Conservation (phyloP, 2,329 filamentous ascomycete genomes). For the Leptographium galeiforme region DNA sequence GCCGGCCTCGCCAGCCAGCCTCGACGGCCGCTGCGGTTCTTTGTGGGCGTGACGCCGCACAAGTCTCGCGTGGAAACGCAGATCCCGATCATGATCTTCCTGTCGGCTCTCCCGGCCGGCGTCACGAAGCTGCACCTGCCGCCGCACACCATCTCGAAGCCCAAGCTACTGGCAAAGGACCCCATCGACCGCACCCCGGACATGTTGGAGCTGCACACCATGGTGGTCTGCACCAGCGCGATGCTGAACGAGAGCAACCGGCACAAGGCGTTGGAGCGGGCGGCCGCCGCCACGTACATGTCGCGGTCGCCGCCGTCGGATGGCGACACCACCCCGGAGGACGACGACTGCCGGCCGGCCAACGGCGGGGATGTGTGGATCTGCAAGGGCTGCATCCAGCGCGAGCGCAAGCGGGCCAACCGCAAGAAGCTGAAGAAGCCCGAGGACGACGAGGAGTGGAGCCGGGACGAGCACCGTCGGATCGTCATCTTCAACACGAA, state of each 20-base stretch:
- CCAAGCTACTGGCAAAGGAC: conserved; percentile 73
- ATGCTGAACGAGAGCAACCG: conserved; percentile 61
- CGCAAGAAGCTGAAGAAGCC: conserved; percentile 89
- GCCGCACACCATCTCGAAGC: conserved; percentile 83
- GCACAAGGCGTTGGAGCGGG: conserved; percentile 51
- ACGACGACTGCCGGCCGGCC: conserved; percentile 58
- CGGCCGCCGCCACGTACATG: conserved; percentile 29
- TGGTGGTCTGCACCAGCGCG: conserved; percentile 82
- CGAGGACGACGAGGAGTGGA: conserved; percentile 83
- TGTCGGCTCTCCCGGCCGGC: conserved; percentile 61
- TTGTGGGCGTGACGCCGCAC: conserved; percentile 48
- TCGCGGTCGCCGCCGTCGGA: conserved; percentile 17
- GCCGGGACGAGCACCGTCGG: conserved; percentile 62
- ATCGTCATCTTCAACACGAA: conserved; percentile 87
- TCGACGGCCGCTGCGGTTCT: conserved; percentile 8
- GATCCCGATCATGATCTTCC: conserved; percentile 72
- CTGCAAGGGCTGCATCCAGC: conserved; percentile 77
- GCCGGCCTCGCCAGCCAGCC: not conserved
- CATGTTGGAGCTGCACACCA: conserved; percentile 65
- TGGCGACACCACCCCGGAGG: conserved; percentile 26
- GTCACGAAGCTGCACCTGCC: conserved; percentile 77
- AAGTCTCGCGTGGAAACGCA: conserved; percentile 96
- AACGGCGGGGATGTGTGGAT: conserved; percentile 93
- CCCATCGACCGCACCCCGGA: conserved; percentile 52
- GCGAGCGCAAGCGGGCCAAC: conserved; percentile 81